A percentile compares a stretch with the other conserved stretches of the same genome.
Evolutionary conservation across 108 stramenopile genomes (phyloP).

Genomic region (Nitzschia palea): DNA sequence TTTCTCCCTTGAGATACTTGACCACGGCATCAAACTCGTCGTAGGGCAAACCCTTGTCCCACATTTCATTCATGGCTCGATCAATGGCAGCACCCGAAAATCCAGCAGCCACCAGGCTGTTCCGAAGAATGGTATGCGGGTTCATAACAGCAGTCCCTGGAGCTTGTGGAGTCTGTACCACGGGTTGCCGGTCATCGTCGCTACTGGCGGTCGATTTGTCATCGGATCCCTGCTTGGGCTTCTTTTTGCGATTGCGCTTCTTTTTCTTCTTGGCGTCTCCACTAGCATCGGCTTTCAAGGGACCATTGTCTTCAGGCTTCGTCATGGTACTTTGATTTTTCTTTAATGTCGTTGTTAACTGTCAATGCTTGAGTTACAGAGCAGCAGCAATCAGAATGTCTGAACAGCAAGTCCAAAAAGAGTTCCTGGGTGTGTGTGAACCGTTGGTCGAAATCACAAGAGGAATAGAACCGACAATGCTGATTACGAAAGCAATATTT

Average conservation of each 20-base stretch:
- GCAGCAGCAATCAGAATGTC: no score
- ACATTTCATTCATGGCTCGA: slow-evolving; percentile 50
- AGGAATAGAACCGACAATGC: no score
- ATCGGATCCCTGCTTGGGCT: background rate
- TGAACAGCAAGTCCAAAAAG: no score
- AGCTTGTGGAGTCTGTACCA: background rate
- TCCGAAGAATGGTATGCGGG: slow-evolving; percentile 19
- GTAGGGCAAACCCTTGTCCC: slow-evolving; percentile 35
- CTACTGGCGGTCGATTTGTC: slow-evolving; percentile 1
- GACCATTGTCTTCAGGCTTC: background rate
- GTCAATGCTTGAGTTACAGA: no score
- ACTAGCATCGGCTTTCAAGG: background rate
- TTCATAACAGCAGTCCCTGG: slow-evolving; percentile 18
- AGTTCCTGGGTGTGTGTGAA: no score
- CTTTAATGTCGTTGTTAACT: no score
- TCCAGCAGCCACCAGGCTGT: slow-evolving; percentile 18
- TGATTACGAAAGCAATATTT: no score
- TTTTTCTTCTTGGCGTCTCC: slow-evolving; percentile 16
- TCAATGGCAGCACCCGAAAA: slow-evolving; percentile 28
- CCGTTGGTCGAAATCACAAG: no score
- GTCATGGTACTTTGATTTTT: no score
- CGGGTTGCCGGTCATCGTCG: background rate
- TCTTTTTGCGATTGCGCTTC: slow-evolving; percentile 29
- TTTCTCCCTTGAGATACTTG: slow-evolving; percentile 16
- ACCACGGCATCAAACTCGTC: slow-evolving; percentile 38